Evolutionary conservation across 306 rosid genomes (phyloP).

Genomic region (Trifolium repens): DNA sequence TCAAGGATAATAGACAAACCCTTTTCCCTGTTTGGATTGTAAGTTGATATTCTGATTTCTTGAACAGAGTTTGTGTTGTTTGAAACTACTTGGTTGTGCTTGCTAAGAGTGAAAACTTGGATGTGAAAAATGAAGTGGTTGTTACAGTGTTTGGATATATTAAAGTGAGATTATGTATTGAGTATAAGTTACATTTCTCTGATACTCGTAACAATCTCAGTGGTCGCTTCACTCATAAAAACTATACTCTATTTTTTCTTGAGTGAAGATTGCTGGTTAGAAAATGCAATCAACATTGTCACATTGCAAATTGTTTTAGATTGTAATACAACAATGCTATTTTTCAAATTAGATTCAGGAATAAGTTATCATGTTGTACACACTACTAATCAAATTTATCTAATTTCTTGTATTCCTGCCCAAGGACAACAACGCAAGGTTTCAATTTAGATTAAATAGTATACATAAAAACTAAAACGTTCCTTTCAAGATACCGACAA

Average conservation of each 20-base stretch:
- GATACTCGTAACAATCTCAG: neutral
- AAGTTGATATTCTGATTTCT: conserved; percentile 29
- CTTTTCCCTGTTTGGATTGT: conserved; percentile 28
- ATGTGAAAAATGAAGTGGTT: conserved; percentile 21
- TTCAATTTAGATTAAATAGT: neutral
- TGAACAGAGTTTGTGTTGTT: conserved; percentile 35
- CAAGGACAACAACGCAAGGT: neutral
- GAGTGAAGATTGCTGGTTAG: neutral
- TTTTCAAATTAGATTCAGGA: neutral
- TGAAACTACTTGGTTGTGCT: conserved; percentile 40
- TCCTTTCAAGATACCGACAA: too few species aligned
- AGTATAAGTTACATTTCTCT: neutral
- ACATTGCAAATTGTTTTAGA: neutral
- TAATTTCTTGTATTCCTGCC: too few species aligned
- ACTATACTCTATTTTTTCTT: neutral
- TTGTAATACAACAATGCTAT: neutral
- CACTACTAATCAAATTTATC: neutral
- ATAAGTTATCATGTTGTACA: neutral
- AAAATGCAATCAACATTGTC: neutral
- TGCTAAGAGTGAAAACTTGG: conserved; percentile 11
- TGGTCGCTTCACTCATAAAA: neutral
- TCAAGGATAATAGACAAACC: conserved; percentile 16
- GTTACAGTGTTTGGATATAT: conserved; percentile 7
- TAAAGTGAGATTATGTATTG: neutral
- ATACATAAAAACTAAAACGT: too few species aligned